These are phyloP conservation scores for Thinopyrum obtusiflorum DNA, from an alignment of 202 grass and related monocot genomes.

Conservation along the genomic window DNA sequence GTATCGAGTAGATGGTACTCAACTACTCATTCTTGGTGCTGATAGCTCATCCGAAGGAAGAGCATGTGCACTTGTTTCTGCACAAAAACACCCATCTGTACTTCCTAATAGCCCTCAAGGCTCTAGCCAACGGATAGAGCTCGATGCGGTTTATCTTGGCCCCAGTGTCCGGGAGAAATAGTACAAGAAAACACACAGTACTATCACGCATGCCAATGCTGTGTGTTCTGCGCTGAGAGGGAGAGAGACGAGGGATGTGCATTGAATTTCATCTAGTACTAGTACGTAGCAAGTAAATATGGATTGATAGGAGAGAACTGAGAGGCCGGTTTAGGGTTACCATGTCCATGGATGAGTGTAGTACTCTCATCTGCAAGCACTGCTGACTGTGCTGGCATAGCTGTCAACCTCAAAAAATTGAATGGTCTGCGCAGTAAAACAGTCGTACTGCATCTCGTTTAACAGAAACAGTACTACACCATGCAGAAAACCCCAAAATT, in stretches of 20 bases:
- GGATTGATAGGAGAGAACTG: background rate
- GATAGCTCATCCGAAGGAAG: background rate
- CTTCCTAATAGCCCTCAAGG: background rate
- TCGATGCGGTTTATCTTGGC: background rate
- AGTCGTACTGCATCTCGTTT: background rate
- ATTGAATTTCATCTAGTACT: conserved; percentile 22
- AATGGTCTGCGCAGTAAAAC: conserved; percentile 4
- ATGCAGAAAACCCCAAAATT: background rate
- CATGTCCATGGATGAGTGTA: background rate
- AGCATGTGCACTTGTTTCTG: background rate
- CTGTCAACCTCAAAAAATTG: background rate
- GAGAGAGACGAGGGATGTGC: background rate
- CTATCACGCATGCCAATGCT: background rate
- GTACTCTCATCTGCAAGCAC: background rate
- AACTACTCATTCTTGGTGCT: background rate
- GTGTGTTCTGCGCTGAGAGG: background rate
- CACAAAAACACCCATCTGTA: background rate
- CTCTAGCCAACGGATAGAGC: background rate
- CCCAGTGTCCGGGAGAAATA: background rate
- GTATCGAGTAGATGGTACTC: background rate
- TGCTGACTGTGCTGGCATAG: background rate
- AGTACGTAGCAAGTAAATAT: too few species aligned
- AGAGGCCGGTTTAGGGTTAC: background rate
- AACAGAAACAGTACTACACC: background rate
- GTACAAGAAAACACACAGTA: background rate